Evolutionary conservation across 352 stramenopile species (phyloP), one percentile per base, ranked within the genome.

Genomic region (Pythium folliculosum): DNA sequence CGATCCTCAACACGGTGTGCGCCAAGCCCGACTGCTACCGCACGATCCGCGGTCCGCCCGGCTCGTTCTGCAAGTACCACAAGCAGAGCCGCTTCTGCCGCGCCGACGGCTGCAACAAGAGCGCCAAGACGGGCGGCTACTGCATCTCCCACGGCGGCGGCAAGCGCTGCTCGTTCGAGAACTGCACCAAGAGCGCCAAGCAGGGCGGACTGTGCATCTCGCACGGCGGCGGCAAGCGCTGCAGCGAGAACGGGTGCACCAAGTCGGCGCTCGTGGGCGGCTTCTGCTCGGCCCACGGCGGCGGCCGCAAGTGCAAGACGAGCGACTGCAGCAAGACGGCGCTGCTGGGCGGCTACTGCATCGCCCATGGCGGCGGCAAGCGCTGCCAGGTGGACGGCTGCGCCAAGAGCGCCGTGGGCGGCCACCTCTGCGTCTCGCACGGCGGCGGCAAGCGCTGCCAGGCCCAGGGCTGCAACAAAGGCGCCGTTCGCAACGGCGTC

Each of bases 161-260:
- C 48, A 86, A 86, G 57, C 82, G 80, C n/a, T 90, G 82, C 54
- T 81, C 77, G 35, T 76, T 85, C 64, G 71, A 77, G 10, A 85
- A 88, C 53, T 96, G 89, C 75, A 78, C 80, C 66, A 96, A 96
- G 73, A 89, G 77, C 51, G 89, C 88, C 64, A 92, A 96, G 66
- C 81, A 93, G 60, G 86, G 86, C 38, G 88, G 86, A 0, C 76
- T 92, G 21, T 93, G 88, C 55, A 91, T 95, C 63, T 91, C 82
- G 25, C 86, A 95, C 53, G 86, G 86, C 17, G 86, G 86, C n/a
- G 84, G 84, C 63, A 91, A 91, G 73, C 84, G 84, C 48, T 94
- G 84, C 76, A 89, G 77, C 59, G 80, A 89, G 63, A 76, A 60
- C 1, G 81, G 77, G 1, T 95, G 87, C 64, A 91, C 78, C 62